phyloP scores from a whole-genome alignment of 768 basidiomycete species.

The Galerina marginata region DNA sequence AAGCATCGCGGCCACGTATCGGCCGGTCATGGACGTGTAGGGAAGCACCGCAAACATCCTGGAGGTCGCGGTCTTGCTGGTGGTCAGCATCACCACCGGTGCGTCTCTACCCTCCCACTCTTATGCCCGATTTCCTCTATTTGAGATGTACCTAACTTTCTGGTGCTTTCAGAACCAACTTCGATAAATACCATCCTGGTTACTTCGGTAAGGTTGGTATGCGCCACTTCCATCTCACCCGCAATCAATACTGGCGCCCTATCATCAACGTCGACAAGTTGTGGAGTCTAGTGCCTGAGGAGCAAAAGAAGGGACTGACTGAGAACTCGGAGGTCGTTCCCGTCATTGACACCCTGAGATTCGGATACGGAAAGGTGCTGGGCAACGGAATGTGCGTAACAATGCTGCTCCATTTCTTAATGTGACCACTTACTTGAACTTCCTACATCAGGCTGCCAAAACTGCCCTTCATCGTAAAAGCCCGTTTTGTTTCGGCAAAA shows the following conservation, averaged over 20 bases:
- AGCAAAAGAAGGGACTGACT: slow-evolving; percentile 79
- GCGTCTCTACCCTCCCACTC: slow-evolving; percentile 35
- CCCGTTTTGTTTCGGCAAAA: slow-evolving; percentile 88
- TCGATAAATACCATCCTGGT: slow-evolving; percentile 99
- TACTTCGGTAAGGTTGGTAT: slow-evolving; percentile 99
- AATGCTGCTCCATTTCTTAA: neutral
- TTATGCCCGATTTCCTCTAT: neutral
- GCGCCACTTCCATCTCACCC: slow-evolving; percentile 96
- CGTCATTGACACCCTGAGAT: slow-evolving; percentile 85
- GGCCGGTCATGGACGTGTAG: slow-evolving; percentile 99
- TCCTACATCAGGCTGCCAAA: slow-evolving; percentile 68
- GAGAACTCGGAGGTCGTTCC: slow-evolving; percentile 85
- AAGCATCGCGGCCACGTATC: slow-evolving; percentile 99
- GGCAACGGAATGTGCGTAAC: slow-evolving; percentile 86
- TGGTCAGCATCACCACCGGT: slow-evolving; percentile 99
- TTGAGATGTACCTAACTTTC: slow-evolving; percentile 3
- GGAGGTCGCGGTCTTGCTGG: slow-evolving; percentile 99
- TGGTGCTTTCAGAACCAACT: slow-evolving; percentile 72
- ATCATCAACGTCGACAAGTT: slow-evolving; percentile 99
- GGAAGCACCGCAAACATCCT: slow-evolving; percentile 99
- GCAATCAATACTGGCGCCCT: slow-evolving; percentile 90
- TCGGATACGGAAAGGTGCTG: slow-evolving; percentile 92
- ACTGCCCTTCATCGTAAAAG: slow-evolving; percentile 97
- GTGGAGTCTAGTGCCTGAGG: slow-evolving; percentile 87
- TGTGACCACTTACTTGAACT: neutral